A percentile compares a stretch with the other conserved stretches of the same genome.
Conservation (phyloP, 768 basidiomycete genomes). For the Galerina marginata region DNA sequence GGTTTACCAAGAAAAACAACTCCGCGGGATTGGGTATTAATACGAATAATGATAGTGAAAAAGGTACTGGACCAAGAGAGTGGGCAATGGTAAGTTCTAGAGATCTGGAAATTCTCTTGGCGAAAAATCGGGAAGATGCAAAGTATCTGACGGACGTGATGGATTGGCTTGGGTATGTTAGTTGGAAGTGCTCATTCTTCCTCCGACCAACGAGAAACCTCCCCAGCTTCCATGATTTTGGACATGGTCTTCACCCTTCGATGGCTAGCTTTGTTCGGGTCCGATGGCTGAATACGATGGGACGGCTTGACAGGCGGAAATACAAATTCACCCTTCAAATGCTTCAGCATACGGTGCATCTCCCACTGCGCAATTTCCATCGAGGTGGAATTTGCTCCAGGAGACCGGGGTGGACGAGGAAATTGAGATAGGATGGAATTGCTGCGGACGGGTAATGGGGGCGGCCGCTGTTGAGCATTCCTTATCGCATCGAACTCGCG, state of each 20-base stretch:
- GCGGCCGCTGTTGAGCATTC: constrained; percentile 10
- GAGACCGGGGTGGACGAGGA: constrained; percentile 35
- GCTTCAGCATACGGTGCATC: constrained; percentile 39
- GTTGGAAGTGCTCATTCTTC: constrained; percentile 22
- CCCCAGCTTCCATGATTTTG: constrained; percentile 37
- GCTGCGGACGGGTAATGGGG: constrained; percentile 19
- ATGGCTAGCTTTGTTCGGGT: constrained; percentile 26
- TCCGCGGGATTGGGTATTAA: constrained; percentile 6
- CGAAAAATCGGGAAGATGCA: background rate
- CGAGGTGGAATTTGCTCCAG: constrained; percentile 34
- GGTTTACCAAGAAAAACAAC: background rate
- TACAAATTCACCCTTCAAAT: constrained; percentile 45
- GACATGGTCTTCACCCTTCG: constrained; percentile 40
- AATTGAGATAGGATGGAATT: constrained; percentile 21
- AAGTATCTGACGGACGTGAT: too few species aligned
- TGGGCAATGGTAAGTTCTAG: background rate
- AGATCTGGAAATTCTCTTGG: constrained; percentile 1
- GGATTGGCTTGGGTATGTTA: background rate
- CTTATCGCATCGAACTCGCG: constrained; percentile 42
- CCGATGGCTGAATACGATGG: constrained; percentile 27
- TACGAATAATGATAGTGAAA: background rate
- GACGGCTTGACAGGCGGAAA: constrained; percentile 43
- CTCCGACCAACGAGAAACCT: constrained; percentile 35
- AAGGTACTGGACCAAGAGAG: constrained; percentile 3
- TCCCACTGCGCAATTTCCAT: constrained; percentile 43